A percentile compares a stretch with the other conserved stretches of the same genome.
Evolutionary conservation across 495 filamentous ascomycete genomes (phyloP).

Genomic region (Rostrohypoxylon terebratum): DNA sequence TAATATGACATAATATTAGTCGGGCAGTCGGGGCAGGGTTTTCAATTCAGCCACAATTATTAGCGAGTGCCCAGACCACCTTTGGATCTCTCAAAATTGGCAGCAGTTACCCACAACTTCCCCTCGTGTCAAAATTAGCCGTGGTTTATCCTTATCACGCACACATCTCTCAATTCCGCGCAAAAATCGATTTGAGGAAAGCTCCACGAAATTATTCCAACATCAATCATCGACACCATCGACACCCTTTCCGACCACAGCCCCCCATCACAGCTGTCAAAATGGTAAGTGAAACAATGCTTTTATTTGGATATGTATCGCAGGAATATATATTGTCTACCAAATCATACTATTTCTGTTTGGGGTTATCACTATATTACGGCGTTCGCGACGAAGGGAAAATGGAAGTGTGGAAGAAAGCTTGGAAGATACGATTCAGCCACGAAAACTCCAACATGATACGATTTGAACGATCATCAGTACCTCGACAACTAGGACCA

Average conservation of each 20-base stretch:
- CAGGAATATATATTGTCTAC: background rate
- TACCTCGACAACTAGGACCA: background rate
- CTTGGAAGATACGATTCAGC: background rate
- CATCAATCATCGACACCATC: constrained; percentile 37
- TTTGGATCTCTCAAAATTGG: background rate
- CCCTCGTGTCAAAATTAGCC: constrained; percentile 30
- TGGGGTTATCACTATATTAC: background rate
- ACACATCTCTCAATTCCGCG: constrained; percentile 47
- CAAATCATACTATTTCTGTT: background rate
- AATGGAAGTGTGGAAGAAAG: constrained; percentile 10
- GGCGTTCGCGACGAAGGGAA: constrained; percentile 16
- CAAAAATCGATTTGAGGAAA: constrained; percentile 33
- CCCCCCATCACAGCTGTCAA: constrained; percentile 39
- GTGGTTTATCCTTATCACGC: constrained; percentile 42
- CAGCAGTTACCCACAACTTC: background rate
- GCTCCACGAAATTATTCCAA: constrained; percentile 32
- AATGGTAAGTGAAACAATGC: constrained; percentile 39
- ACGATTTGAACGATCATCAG: constrained; percentile 2
- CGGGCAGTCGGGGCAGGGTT: background rate
- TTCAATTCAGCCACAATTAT: background rate
- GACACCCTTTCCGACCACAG: constrained; percentile 33
- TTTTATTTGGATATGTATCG: constrained; percentile 19
- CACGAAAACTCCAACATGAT: constrained; percentile 19
- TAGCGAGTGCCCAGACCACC: background rate
- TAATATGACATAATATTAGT: too few relatives aligned